phyloP scores from a whole-genome alignment of 2,329 filamentous ascomycete species.

The Chaetomium olivaceum region DNA sequence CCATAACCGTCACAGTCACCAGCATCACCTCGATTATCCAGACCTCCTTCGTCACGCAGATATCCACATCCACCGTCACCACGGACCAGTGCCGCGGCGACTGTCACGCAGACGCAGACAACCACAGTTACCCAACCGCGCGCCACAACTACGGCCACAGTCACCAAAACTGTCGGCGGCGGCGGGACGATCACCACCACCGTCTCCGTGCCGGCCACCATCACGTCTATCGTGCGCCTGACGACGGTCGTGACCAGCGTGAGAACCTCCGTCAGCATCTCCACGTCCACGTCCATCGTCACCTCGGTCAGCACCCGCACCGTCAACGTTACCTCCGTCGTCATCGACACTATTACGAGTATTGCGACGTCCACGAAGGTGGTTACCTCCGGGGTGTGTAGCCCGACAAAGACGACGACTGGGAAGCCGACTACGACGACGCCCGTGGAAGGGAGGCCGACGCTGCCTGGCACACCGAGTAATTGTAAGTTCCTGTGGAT shows the following conservation, averaged over 20 bases:
- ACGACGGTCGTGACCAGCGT: slow-evolving; percentile 47
- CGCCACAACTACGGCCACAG: too few species aligned
- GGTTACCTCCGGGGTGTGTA: slow-evolving; percentile 11
- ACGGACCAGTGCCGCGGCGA: not conserved
- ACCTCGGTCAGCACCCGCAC: slow-evolving; percentile 22
- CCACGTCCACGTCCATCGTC: slow-evolving; percentile 55
- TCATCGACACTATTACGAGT: slow-evolving; percentile 23
- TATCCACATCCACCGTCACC: slow-evolving; percentile 6
- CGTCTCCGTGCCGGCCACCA: slow-evolving; percentile 16
- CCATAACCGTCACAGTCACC: slow-evolving; percentile 22
- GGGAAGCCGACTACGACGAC: slow-evolving; percentile 1
- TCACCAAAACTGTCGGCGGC: too few species aligned
- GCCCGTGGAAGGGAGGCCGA: not conserved
- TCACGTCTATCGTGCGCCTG: slow-evolving; percentile 64
- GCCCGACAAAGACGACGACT: slow-evolving; percentile 13
- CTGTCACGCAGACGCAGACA: not conserved
- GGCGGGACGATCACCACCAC: too few species aligned
- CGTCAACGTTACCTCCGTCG: not conserved
- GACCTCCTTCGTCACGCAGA: slow-evolving; percentile 15
- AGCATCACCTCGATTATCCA: slow-evolving; percentile 16
- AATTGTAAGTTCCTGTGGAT: slow-evolving; percentile 26
- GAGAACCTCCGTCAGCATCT: too few species aligned
- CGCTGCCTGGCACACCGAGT: slow-evolving; percentile 27
- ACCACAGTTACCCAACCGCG: too few species aligned
- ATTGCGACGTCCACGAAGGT: slow-evolving; percentile 21